These are phyloP conservation scores for Tricholoma terreum DNA, from an alignment of 768 basidiomycete genomes.

Conservation along the genomic window DNA sequence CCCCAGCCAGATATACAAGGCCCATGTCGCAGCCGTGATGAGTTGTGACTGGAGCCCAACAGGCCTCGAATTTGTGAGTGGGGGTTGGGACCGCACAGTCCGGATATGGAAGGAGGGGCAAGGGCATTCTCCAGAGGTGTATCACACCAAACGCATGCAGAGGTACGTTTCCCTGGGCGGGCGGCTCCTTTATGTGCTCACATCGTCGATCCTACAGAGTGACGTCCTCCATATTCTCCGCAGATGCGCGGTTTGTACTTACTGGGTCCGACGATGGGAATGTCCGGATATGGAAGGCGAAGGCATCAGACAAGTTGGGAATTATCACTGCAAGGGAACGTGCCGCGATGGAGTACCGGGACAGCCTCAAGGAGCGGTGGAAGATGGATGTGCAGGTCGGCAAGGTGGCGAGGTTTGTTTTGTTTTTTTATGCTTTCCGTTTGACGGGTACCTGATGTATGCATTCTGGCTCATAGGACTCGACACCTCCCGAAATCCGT, in stretches of 20 bases:
- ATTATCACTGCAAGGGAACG: slow-evolving; percentile 87
- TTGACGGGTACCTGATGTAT: slow-evolving; percentile 2
- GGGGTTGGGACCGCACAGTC: slow-evolving; percentile 94
- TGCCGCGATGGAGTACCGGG: slow-evolving; percentile 89
- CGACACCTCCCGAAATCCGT: slow-evolving; percentile 91
- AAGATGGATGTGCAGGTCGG: slow-evolving; percentile 79
- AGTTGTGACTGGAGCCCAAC: slow-evolving; percentile 97
- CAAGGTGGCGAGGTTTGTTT: slow-evolving; percentile 70
- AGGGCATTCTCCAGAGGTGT: slow-evolving; percentile 82
- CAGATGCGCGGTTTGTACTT: slow-evolving; percentile 87
- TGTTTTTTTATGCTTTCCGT: slow-evolving; percentile 3
- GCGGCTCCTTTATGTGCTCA: neutral
- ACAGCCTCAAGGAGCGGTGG: slow-evolving; percentile 86
- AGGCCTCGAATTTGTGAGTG: slow-evolving; percentile 92
- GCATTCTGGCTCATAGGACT: slow-evolving; percentile 38
- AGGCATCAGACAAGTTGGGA: slow-evolving; percentile 89
- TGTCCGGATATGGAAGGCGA: slow-evolving; percentile 92
- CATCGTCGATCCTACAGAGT: slow-evolving; percentile 49
- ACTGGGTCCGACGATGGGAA: slow-evolving; percentile 95
- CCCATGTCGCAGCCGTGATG: slow-evolving; percentile 95
- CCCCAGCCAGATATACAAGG: slow-evolving; percentile 94
- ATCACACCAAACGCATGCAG: slow-evolving; percentile 99
- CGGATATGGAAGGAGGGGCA: slow-evolving; percentile 89
- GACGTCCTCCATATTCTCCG: slow-evolving; percentile 83
- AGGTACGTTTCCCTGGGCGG: slow-evolving; percentile 47